phyloP scores from a whole-genome alignment of 371 early-diverging fungal species.

The Mortierella sp. region DNA sequence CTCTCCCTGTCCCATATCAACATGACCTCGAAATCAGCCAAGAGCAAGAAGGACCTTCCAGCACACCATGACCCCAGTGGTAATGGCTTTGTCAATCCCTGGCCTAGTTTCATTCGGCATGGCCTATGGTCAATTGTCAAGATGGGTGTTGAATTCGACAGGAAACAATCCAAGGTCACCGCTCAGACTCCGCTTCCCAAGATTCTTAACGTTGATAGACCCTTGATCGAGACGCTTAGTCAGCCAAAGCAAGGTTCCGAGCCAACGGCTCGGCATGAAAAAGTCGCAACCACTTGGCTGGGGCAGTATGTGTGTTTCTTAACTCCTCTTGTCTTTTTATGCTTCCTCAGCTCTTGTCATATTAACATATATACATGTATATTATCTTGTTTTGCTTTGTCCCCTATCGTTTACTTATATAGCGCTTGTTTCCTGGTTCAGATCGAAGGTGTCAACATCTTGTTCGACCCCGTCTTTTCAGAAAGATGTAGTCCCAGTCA shows the following conservation, averaged over 20 bases:
- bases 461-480: constrained; percentile 82
- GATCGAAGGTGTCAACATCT: constrained; percentile 70
- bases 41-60: constrained; percentile 8
- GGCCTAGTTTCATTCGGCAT: constrained; percentile 52
- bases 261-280: not conserved
- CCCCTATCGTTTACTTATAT: not conserved
- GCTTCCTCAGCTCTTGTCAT: not conserved
- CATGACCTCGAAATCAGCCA: constrained; percentile 16
- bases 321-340: not conserved
- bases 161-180: constrained; percentile 26
- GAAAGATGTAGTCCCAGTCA: constrained; percentile 76
- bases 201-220: constrained; percentile 20
- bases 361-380: not conserved
- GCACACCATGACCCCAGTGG: constrained; percentile 40
- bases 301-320: constrained; percentile 55
- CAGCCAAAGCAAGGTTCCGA: constrained; percentile 7
- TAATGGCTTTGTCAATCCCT: constrained; percentile 58
- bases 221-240: constrained; percentile 21
- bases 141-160: constrained; percentile 23
- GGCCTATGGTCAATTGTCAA: constrained; percentile 4
- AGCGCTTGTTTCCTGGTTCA: constrained; percentile 74
- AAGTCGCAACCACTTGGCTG: constrained; percentile 58
- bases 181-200: constrained; percentile 19
- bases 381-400: not conserved
- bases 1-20: not conserved